A percentile compares a stretch with the other conserved stretches of the same genome.
Evolutionary conservation across 202 grass and related monocot species (phyloP).

Genomic region (Saccharum hybrid): DNA sequence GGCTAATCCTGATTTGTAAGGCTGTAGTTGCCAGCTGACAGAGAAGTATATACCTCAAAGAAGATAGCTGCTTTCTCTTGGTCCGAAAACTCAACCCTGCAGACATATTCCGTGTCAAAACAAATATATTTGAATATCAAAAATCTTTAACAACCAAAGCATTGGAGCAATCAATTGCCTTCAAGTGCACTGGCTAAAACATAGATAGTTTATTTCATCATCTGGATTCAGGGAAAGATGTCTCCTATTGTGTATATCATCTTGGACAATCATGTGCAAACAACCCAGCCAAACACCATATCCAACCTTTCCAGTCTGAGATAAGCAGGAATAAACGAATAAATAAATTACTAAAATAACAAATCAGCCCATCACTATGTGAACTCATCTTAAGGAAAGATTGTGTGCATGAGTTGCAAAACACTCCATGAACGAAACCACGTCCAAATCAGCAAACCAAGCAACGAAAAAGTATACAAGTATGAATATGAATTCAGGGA

Average conservation of each 20-base stretch:
- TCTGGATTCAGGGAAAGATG: constrained; percentile 5
- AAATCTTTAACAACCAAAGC: constrained; percentile 31
- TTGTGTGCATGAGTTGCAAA: constrained; percentile 17
- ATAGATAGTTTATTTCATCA: constrained; percentile 1
- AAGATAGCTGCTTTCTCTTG: constrained; percentile 84
- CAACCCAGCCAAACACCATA: constrained; percentile 20
- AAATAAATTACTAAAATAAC: constrained; percentile 6
- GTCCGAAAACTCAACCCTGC: constrained; percentile 88
- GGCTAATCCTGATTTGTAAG: constrained; percentile 11
- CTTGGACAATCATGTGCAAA: not conserved
- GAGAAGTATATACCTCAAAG: constrained; percentile 66
- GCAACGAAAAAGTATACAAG: constrained; percentile 18
- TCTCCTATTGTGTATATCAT: constrained; percentile 18
- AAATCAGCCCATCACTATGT: constrained; percentile 8
- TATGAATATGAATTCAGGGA: constrained; percentile 19
- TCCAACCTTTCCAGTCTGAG: constrained; percentile 7
- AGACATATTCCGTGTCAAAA: constrained; percentile 47
- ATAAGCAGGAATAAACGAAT: constrained; percentile 24
- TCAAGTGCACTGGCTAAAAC: not conserved
- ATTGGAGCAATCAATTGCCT: not conserved
- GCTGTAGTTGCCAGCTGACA: constrained; percentile 30
- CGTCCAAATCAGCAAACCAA: constrained; percentile 20
- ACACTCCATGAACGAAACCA: constrained; percentile 12
- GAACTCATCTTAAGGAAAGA: constrained; percentile 6
- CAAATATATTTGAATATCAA: constrained; percentile 36